Percentiles rank a stretch among this genome's conserved stretches.
These are phyloP conservation scores for Fusarium phyllophilum DNA, from an alignment of 2,329 filamentous ascomycete genomes.

Conservation along the genomic window DNA sequence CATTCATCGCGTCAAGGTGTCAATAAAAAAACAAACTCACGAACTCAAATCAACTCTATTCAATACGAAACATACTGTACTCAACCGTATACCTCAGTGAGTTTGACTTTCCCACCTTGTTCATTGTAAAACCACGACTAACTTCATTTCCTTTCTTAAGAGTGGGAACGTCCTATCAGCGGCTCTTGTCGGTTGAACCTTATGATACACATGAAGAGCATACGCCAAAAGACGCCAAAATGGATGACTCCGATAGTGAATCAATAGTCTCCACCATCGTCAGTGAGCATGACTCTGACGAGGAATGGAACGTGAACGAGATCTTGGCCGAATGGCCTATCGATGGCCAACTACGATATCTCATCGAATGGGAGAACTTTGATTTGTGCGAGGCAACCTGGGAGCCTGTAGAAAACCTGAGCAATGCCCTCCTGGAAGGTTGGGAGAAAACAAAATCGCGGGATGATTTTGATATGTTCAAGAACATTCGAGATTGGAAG, in stretches of 20 bases:
- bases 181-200: not conserved
- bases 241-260: conserved; percentile 42
- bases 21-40: not conserved
- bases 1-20: not conserved
- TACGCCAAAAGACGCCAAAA: not conserved
- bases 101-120: not conserved
- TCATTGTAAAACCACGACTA: not conserved
- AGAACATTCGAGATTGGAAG: conserved; percentile 53
- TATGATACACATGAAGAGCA: not conserved
- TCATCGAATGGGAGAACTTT: conserved; percentile 53
- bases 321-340: conserved; percentile 60
- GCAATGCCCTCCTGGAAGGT: conserved; percentile 49
- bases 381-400: conserved; percentile 54
- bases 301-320: conserved; percentile 61
- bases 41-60: not conserved
- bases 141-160: not conserved
- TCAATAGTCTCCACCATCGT: conserved; percentile 50
- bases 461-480: conserved; percentile 49
- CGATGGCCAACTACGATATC: conserved; percentile 43
- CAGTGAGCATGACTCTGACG: conserved; percentile 49
- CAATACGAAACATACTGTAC: not conserved
- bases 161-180: not conserved
- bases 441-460: conserved; percentile 58
- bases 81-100: not conserved
- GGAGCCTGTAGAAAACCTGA: conserved; percentile 61